Base-by-base conservation (phyloP, 75 land plant genomes). In the Adiantum capillusveneris region DNA sequence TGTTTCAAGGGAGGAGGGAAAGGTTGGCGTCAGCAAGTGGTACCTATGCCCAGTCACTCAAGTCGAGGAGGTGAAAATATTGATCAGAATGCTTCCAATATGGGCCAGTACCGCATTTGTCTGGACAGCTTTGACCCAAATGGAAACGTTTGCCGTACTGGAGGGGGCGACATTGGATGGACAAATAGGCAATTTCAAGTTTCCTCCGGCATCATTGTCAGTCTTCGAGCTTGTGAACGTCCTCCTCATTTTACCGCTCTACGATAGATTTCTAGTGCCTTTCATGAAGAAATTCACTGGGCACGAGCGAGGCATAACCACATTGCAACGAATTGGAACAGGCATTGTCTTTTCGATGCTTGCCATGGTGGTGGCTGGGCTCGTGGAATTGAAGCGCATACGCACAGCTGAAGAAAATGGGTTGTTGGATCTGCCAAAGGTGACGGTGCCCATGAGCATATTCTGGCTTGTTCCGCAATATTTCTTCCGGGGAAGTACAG, bases 381-480 rank as follows among this genome's bases (percentile, higher is more conserved):
- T 89, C 5, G 65, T 59, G 17, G 95, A 89, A 68, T 50, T 71
- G 39, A 78, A 80, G 66, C 73, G 95, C 0, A 53, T 85, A 3
- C 48, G 65, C 0, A 78, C 64, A 3, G 88, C 83, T 0, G 7
- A 37, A 14, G 66, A 29, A 0, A 37, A 79, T 41, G 78, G 78
- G 9, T 61, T 88, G 18, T 24, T 63, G 19, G 62, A 85, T 28
- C 29, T 65, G 19, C 79, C 74, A 12, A 58, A 45, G 3, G 51
- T 39, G 2, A 54, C 69, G 1, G 36, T 60, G 5, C 70, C 52
- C 5, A 19, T 92, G 6, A 79, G 82, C 29, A 86, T 90, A 50
- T 86, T 95, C 60, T 95, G 97, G 99, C 65, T 95, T 5, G 59
- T 81, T 0, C 97, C 97, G 0, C 97, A 86, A 62, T 90, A 87